Base-by-base conservation (phyloP, 768 basidiomycete species). In the Collybia nuda region DNA sequence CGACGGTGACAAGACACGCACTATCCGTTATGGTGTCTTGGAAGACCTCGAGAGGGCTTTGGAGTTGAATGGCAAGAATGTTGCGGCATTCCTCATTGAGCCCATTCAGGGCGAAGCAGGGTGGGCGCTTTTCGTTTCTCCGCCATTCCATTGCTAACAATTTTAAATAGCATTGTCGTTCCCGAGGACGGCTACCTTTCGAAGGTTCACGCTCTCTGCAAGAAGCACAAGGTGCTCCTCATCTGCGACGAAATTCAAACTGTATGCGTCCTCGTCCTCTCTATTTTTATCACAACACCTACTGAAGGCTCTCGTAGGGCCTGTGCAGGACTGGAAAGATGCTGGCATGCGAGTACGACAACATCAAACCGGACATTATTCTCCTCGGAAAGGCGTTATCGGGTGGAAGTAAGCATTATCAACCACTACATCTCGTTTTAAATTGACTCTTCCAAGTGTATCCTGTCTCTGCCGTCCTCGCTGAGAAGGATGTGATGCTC, bases 91-190 rank as follows among this genome's bases (percentile, higher is more conserved):
- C 76, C 77, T 99, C 49, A 81, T 99, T 2, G 97, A 99, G 70
- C 97, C 97, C 5, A 98, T 99, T 54, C 97, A 99, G 66, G 96
- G 96, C n/a, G 96, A 98, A 71, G 96, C 96, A 15, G 95, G 93
- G 91, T 93, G 65, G 40, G 89, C 56, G 29, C 32, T 42, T 19
- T 12, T 32, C 12, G 17, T 23, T 8, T 26, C 24, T 11, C 40
- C 43, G 37, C 40, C 37, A 47, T 48, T 6, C 51, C 42, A 23
- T 15, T 56, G 32, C 50, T 17, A 14, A 40, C 48, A 14, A 29
- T 23, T 42, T 26, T 14, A 9, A 48, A 9, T 61, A 93, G 94
- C 9, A 96, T 99, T 57, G 85, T 98, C 52, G 90, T 98, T 9
- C 97, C 97, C 0, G 85, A 88, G 1, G 77, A 79, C 6, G 94